These are phyloP conservation scores for Saccharomyces hybrid DNA, from an alignment of 1,139 yeast genomes.

Conservation along the genomic window DNA sequence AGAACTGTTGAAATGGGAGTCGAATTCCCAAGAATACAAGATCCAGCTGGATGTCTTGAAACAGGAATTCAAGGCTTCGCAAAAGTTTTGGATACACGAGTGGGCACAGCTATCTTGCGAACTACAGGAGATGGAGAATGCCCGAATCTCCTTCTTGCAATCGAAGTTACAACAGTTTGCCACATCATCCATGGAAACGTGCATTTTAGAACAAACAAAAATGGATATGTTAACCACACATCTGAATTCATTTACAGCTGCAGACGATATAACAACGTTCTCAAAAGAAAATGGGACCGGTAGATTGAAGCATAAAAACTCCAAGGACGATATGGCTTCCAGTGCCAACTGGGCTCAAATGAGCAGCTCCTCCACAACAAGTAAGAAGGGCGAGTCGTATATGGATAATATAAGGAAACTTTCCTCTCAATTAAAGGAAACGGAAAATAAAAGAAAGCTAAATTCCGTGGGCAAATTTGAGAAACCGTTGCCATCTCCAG, in stretches of 20 bases:
- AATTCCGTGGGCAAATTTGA: neutral
- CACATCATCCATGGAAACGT: conserved; percentile 20
- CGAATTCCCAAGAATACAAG: conserved; percentile 41
- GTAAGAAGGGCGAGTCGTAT: conserved; percentile 13
- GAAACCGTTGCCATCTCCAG: conserved; percentile 5
- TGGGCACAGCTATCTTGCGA: conserved; percentile 68
- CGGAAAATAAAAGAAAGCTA: neutral
- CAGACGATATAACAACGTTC: conserved; percentile 26
- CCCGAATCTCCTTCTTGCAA: conserved; percentile 67
- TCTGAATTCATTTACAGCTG: conserved; percentile 23
- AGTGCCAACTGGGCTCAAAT: neutral
- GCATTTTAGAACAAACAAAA: conserved; percentile 24
- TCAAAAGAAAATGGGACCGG: conserved; percentile 30
- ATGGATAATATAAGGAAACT: conserved; percentile 23
- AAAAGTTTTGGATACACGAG: conserved; percentile 65
- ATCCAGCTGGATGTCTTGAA: conserved; percentile 46
- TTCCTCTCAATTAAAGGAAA: conserved; percentile 23
- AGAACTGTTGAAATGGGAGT: conserved; percentile 50
- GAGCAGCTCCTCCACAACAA: neutral
- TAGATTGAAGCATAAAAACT: conserved; percentile 14
- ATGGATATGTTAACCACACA: conserved; percentile 21
- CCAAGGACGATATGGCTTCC: neutral
- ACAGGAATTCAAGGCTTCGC: conserved; percentile 48
- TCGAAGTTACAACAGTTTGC: conserved; percentile 78
- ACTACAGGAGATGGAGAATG: conserved; percentile 69